Percentiles rank a stretch among this genome's conserved stretches.
These are phyloP conservation scores for Lyophyllum decastes DNA, from an alignment of 768 basidiomycete genomes.

Conservation along the genomic window DNA sequence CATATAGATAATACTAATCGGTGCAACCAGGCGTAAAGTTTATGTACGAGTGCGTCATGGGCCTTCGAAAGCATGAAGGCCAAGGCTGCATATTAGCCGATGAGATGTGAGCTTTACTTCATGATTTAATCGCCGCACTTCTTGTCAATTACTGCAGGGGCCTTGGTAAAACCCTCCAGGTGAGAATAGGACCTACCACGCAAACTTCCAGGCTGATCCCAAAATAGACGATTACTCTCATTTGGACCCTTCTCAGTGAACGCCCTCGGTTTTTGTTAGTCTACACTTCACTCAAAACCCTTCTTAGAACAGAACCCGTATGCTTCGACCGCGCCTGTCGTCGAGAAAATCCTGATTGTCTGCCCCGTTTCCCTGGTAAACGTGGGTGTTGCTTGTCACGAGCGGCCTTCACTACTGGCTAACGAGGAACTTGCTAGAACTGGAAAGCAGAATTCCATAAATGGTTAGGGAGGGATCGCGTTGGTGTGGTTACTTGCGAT, in stretches of 20 bases:
- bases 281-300: background rate
- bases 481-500: slow-evolving; percentile 46
- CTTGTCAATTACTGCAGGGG: slow-evolving; percentile 55
- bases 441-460: slow-evolving; percentile 96
- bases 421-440: slow-evolving; percentile 51
- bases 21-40: slow-evolving; percentile 68
- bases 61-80: slow-evolving; percentile 85
- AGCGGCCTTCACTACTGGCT: background rate
- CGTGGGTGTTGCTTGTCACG: slow-evolving; percentile 40
- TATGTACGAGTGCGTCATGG: slow-evolving; percentile 96
- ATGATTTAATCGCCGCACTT: background rate
- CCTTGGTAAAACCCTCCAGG: slow-evolving; percentile 94
- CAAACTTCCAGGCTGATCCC: background rate
- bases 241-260: slow-evolving; percentile 92
- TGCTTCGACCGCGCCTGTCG: slow-evolving; percentile 48
- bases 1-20: background rate
- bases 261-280: slow-evolving; percentile 21
- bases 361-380: slow-evolving; percentile 91
- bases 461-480: slow-evolving; percentile 70
- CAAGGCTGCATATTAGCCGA: slow-evolving; percentile 96
- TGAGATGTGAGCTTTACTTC: slow-evolving; percentile 68
- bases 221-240: slow-evolving; percentile 79
- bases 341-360: slow-evolving; percentile 87
- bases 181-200: slow-evolving; percentile 15
- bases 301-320: slow-evolving; percentile 84